Conservation (phyloP, 345 rosid genomes). For the Ailanthus altissimus region DNA sequence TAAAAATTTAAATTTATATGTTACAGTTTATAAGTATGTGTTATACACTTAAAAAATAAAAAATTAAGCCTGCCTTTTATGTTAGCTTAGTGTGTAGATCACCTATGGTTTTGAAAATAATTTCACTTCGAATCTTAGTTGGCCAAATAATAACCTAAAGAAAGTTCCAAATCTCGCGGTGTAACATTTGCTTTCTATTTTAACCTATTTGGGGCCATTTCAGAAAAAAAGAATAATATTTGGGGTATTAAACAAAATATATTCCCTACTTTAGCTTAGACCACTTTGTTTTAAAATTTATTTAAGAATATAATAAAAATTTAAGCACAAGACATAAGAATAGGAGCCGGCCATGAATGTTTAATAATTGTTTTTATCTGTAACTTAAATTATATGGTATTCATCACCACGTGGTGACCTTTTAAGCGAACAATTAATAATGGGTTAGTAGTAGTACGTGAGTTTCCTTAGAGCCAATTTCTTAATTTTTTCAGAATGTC, state of each 20-base stretch:
- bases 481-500: background rate
- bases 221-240: too few relatives aligned
- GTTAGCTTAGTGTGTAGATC: background rate
- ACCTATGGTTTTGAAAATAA: background rate
- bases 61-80: background rate
- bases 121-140: background rate
- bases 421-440: background rate
- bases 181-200: background rate
- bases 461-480: background rate
- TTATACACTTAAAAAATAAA: too few relatives aligned
- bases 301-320: background rate
- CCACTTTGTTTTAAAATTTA: background rate
- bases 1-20: too few relatives aligned
- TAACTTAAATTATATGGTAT: background rate
- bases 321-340: background rate
- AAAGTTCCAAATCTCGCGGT: background rate
- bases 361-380: background rate
- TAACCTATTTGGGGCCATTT: background rate
- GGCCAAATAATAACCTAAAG: background rate
- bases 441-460: background rate
- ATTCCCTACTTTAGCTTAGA: background rate
- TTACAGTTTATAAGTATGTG: too few relatives aligned
- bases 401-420: background rate
- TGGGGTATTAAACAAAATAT: background rate
- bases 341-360: background rate